A percentile compares a stretch with the other conserved stretches of the same genome.
phyloP scores from a whole-genome alignment of 495 filamentous ascomycete species.

The Talaromyces wortmannii region DNA sequence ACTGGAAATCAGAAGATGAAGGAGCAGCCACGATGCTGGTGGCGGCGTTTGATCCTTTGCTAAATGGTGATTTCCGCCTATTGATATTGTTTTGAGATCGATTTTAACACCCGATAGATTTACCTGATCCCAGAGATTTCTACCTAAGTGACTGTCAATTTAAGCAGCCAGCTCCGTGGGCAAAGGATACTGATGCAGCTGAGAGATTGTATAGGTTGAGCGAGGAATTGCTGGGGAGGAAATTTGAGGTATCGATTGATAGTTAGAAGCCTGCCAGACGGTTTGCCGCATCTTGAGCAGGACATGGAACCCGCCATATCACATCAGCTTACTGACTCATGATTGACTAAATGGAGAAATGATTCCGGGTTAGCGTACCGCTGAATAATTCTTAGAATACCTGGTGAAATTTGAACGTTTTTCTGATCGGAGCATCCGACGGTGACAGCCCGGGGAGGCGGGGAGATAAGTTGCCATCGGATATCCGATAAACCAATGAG shows the following conservation, averaged over 20 bases:
- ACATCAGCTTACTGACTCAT: too few relatives aligned
- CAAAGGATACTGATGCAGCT: slow-evolving; percentile 20
- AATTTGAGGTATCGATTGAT: too few relatives aligned
- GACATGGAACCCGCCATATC: too few relatives aligned
- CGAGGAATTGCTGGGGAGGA: slow-evolving; percentile 37
- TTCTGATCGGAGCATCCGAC: background rate
- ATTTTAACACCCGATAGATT: slow-evolving; percentile 1
- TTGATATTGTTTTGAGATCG: too few relatives aligned
- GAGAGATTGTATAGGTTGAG: slow-evolving; percentile 40
- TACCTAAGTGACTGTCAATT: slow-evolving; percentile 25
- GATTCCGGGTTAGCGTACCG: too few relatives aligned
- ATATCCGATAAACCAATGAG: background rate
- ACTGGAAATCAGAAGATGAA: slow-evolving; percentile 40
- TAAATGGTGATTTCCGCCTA: slow-evolving; percentile 23
- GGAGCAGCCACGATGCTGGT: slow-evolving; percentile 48
- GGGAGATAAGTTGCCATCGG: background rate
- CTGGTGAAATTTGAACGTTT: too few relatives aligned
- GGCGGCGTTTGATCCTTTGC: slow-evolving; percentile 46
- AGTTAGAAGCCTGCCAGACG: too few relatives aligned
- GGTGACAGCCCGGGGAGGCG: background rate
- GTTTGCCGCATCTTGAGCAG: too few relatives aligned
- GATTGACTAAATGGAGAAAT: too few relatives aligned
- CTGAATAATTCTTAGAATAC: too few relatives aligned
- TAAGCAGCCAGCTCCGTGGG: slow-evolving; percentile 12
- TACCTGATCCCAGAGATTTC: slow-evolving; percentile 8